A percentile compares a stretch with the other conserved stretches of the same genome.
These are phyloP conservation scores for Coprinellus aureogranulatus DNA, from an alignment of 768 basidiomycete genomes.

Conservation along the genomic window DNA sequence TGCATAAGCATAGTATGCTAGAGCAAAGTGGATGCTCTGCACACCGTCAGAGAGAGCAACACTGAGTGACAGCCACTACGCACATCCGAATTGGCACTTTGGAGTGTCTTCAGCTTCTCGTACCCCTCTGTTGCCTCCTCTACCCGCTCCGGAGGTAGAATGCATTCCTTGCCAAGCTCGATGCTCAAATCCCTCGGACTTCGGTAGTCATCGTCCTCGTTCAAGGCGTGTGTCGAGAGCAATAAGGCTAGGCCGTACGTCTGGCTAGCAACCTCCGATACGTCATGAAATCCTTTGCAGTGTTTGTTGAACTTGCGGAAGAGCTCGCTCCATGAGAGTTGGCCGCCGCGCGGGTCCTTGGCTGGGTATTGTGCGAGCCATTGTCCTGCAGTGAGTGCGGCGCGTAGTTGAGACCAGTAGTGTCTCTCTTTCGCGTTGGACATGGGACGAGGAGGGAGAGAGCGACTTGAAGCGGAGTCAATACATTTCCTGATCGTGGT, in stretches of 20 bases:
- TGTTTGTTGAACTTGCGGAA: conserved; percentile 88
- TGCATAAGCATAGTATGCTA: conserved; percentile 83
- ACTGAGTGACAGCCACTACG: conserved; percentile 28
- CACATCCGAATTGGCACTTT: conserved; percentile 49
- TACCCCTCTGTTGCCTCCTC: conserved; percentile 60
- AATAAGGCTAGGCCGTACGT: conserved; percentile 64
- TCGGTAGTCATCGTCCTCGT: conserved; percentile 54
- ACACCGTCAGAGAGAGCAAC: conserved; percentile 3
- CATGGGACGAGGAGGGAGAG: conserved; percentile 16
- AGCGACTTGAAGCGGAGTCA: not conserved
- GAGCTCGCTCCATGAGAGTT: conserved; percentile 73
- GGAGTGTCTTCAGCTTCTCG: conserved; percentile 47
- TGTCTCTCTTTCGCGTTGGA: conserved; percentile 59
- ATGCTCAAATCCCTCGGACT: conserved; percentile 28
- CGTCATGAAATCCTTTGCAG: conserved; percentile 56
- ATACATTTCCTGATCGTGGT: too few relatives aligned
- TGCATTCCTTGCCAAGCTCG: conserved; percentile 55
- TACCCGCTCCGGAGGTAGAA: conserved; percentile 50
- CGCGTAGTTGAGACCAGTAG: conserved; percentile 76
- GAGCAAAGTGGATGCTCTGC: conserved; percentile 64
- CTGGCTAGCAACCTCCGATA: conserved; percentile 39
- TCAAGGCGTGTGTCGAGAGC: conserved; percentile 43
- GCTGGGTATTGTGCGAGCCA: conserved; percentile 68
- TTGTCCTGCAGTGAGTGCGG: conserved; percentile 67
- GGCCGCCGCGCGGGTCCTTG: conserved; percentile 49